These are phyloP conservation scores for Nakazawaea populi DNA, from an alignment of 805 yeast species.

Conservation along the genomic window DNA sequence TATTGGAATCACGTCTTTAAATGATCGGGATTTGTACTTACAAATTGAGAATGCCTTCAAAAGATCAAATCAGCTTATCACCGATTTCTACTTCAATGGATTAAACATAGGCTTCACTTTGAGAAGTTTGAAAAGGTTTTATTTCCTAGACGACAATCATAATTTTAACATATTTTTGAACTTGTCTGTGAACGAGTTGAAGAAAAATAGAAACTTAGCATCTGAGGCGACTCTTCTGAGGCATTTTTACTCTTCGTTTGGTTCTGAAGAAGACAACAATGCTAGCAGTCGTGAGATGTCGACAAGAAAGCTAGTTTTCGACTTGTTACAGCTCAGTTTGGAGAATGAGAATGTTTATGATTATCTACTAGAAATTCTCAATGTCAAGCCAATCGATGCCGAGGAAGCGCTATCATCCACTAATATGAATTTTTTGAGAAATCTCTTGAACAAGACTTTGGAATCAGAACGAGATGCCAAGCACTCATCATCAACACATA, in stretches of 20 bases:
- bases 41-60: conserved; percentile 56
- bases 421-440: conserved; percentile 36
- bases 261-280: conserved; percentile 10
- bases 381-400: conserved; percentile 49
- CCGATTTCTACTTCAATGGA: conserved; percentile 55
- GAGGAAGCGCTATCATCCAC: conserved; percentile 41
- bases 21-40: conserved; percentile 35
- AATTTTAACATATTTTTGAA: conserved; percentile 49
- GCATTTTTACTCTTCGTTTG: conserved; percentile 18
- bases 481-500: conserved; percentile 17
- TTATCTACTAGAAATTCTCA: conserved; percentile 45
- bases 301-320: conserved; percentile 16
- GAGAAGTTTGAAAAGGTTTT: conserved; percentile 46
- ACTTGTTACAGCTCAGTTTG: conserved; percentile 27
- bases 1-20: conserved; percentile 25
- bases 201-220: conserved; percentile 23
- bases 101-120: conserved; percentile 47
- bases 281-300: not conserved
- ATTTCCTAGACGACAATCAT: conserved; percentile 47
- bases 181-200: conserved; percentile 45
- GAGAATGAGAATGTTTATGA: conserved; percentile 33
- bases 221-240: conserved; percentile 27
- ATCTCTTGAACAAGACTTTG: conserved; percentile 37
- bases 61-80: conserved; percentile 58
- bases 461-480: conserved; percentile 19